These are phyloP conservation scores for Aspergillus cejpii DNA, from an alignment of 2,329 filamentous ascomycete species.

Conservation along the genomic window DNA sequence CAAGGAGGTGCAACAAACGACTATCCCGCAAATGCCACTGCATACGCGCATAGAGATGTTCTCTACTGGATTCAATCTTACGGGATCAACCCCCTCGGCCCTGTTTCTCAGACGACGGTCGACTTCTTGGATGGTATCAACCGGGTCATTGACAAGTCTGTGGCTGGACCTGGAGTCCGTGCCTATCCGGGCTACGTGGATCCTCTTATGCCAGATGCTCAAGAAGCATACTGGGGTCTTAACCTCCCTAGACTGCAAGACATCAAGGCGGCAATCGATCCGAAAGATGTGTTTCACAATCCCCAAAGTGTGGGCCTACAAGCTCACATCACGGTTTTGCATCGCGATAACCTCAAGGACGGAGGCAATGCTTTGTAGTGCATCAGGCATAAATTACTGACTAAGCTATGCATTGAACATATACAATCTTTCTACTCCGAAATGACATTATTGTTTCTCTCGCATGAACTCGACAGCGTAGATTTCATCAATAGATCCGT, in stretches of 20 bases:
- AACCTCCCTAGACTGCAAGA: conserved; percentile 44
- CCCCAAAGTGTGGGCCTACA: conserved; percentile 42
- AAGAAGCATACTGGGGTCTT: conserved; percentile 50
- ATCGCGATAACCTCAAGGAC: too few relatives aligned
- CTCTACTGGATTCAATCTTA: conserved; percentile 60
- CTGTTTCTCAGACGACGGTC: conserved; percentile 42
- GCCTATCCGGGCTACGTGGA: conserved; percentile 60
- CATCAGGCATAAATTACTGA: neutral
- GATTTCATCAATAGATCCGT: neutral
- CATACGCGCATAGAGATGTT: conserved; percentile 59
- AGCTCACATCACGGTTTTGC: too few relatives aligned
- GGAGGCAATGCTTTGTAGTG: too few relatives aligned
- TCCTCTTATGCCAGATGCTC: conserved; percentile 40
- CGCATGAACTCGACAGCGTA: neutral
- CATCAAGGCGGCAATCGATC: conserved; percentile 50
- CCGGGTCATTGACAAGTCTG: conserved; percentile 21
- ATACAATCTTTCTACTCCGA: neutral
- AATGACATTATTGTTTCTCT: neutral
- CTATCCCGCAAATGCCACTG: conserved; percentile 49
- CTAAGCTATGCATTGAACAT: neutral
- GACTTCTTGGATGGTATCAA: conserved; percentile 50
- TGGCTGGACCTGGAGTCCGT: conserved; percentile 36
- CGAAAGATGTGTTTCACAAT: conserved; percentile 50
- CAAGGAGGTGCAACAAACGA: conserved; percentile 56
- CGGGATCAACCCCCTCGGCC: conserved; percentile 45